Percentiles rank a stretch among this genome's conserved stretches.
Conservation (phyloP, 2,329 filamentous ascomycete species). For the Talaromyces sp. region DNA sequence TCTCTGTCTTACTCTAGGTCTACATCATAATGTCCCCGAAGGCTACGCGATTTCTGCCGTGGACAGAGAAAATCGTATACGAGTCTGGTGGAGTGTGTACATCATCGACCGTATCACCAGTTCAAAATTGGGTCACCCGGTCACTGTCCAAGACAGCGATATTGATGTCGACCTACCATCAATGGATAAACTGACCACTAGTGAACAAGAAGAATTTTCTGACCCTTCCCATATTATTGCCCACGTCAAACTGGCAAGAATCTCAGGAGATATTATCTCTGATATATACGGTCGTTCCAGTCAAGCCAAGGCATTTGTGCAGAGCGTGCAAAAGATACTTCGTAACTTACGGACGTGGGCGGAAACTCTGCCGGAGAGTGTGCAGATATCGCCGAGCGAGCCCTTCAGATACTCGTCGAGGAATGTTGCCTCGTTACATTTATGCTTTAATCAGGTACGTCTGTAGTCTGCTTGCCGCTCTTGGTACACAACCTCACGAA, state of each 20-base stretch:
- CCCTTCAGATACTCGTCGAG: constrained; percentile 13
- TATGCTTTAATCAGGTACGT: constrained; percentile 17
- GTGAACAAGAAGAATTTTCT: constrained; percentile 16
- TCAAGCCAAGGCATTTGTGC: constrained; percentile 15
- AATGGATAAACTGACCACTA: constrained; percentile 14
- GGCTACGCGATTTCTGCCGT: constrained; percentile 14
- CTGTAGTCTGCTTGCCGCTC: neutral
- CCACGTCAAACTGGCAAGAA: constrained; percentile 15
- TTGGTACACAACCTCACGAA: no score
- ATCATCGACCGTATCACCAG: constrained; percentile 16
- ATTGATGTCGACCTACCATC: constrained; percentile 17
- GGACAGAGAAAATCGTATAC: constrained; percentile 16
- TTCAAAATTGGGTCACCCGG: constrained; percentile 17
- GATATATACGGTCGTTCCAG: constrained; percentile 15
- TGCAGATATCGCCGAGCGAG: constrained; percentile 12
- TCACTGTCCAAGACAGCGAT: constrained; percentile 15
- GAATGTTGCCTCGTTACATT: constrained; percentile 16
- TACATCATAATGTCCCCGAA: constrained; percentile 16
- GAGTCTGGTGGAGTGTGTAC: constrained; percentile 18
- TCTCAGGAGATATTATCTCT: constrained; percentile 16
- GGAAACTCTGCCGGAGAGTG: constrained; percentile 15
- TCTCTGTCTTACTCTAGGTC: constrained; percentile 14
- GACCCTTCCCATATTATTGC: constrained; percentile 15
- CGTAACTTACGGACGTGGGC: constrained; percentile 15
- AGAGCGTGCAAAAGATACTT: constrained; percentile 17